A percentile compares a stretch with the other conserved stretches of the same genome.
These are phyloP conservation scores for Diplodia sapinea DNA, from an alignment of 2,329 filamentous ascomycete species.

Conservation along the genomic window DNA sequence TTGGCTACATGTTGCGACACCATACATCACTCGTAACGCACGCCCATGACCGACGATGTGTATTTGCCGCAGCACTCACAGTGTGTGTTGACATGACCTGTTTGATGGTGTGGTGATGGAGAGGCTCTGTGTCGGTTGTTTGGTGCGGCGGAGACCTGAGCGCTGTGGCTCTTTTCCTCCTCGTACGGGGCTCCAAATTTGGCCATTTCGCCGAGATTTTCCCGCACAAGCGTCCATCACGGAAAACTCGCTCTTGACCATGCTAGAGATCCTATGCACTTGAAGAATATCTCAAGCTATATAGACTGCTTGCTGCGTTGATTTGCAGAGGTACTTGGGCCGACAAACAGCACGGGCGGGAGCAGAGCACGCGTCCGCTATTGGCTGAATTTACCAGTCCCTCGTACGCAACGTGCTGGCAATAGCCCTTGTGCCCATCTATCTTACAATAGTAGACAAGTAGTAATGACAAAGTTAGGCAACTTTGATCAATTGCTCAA, in stretches of 20 bases:
- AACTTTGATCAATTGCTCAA: slow-evolving; percentile 16
- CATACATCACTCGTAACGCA: background rate
- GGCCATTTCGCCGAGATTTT: slow-evolving; percentile 9
- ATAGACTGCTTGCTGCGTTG: no score
- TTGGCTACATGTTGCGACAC: background rate
- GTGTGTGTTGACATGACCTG: background rate
- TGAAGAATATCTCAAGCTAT: no score
- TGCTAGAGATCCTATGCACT: no score
- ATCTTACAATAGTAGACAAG: background rate
- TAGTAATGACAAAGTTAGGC: background rate
- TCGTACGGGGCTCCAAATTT: slow-evolving; percentile 7
- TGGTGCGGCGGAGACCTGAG: slow-evolving; percentile 10
- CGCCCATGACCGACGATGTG: background rate
- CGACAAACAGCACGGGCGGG: no score
- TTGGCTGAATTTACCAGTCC: no score
- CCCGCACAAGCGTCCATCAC: background rate
- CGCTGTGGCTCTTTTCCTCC: slow-evolving; percentile 12
- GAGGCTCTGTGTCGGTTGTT: slow-evolving; percentile 14
- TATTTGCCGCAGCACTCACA: background rate
- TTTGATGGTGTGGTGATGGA: slow-evolving; percentile 23
- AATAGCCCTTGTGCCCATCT: background rate
- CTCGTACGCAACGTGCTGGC: no score
- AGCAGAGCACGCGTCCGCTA: no score
- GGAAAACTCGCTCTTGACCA: no score
- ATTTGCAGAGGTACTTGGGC: no score